These are phyloP conservation scores for Yamadazyma triangularis DNA, from an alignment of 1,139 yeast species.

Conservation along the genomic window DNA sequence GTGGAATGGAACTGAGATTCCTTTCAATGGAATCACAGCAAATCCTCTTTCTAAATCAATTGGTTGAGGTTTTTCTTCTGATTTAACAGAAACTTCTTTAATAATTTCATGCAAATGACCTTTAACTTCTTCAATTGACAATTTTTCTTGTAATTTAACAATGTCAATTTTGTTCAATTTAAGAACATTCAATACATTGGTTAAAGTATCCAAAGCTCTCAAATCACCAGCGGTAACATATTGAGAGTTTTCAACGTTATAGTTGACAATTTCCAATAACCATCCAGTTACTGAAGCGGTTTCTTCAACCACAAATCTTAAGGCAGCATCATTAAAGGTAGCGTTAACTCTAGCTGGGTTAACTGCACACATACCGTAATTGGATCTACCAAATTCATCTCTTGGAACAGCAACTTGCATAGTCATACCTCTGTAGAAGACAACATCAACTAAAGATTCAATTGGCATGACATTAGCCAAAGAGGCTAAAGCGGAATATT, in stretches of 20 bases:
- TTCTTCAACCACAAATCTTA: slow-evolving; percentile 91
- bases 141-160: slow-evolving; percentile 74
- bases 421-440: slow-evolving; percentile 99
- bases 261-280: slow-evolving; percentile 97
- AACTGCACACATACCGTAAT: slow-evolving; percentile 98
- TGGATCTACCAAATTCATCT: slow-evolving; percentile 90
- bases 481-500: slow-evolving; percentile 95
- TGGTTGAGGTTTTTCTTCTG: slow-evolving; percentile 89
- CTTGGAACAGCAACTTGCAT: slow-evolving; percentile 99
- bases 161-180: slow-evolving; percentile 93
- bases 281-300: slow-evolving; percentile 79
- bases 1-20: slow-evolving; percentile 99
- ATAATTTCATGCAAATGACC: slow-evolving; percentile 85
- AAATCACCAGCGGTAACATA: slow-evolving; percentile 98
- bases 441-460: slow-evolving; percentile 96
- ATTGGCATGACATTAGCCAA: slow-evolving; percentile 98
- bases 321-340: slow-evolving; percentile 88
- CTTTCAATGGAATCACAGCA: slow-evolving; percentile 97
- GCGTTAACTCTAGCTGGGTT: slow-evolving; percentile 91
- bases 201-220: slow-evolving; percentile 87
- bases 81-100: slow-evolving; percentile 74
- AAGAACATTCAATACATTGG: slow-evolving; percentile 88
- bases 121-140: slow-evolving; percentile 84
- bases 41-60: slow-evolving; percentile 96
- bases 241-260: slow-evolving; percentile 96